A percentile compares a stretch with the other conserved stretches of the same genome.
phyloP scores from a whole-genome alignment of 371 early-diverging fungal genomes.

The Rhizopus sp. region DNA sequence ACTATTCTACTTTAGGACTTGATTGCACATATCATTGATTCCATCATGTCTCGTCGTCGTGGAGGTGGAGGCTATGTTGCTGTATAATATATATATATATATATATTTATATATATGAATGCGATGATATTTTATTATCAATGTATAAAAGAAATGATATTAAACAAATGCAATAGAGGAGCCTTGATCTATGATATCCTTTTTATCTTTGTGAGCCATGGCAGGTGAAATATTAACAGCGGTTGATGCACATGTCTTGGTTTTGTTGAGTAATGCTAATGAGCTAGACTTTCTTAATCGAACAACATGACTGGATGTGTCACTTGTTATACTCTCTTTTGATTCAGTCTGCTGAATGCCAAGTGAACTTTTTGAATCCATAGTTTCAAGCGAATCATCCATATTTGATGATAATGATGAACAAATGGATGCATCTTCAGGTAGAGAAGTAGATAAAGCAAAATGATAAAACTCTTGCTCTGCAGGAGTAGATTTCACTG shows the following conservation, averaged over 20 bases:
- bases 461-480: neutral
- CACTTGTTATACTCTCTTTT: constrained; percentile 4
- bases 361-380: constrained; percentile 6
- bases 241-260: constrained; percentile 28
- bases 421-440: constrained; percentile 9
- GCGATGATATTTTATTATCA: neutral
- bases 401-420: constrained; percentile 16
- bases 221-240: constrained; percentile 30
- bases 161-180: constrained; percentile 8
- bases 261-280: constrained; percentile 14
- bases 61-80: constrained; percentile 52
- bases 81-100: constrained; percentile 41
- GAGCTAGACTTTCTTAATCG: constrained; percentile 25
- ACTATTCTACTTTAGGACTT: constrained; percentile 30
- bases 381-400: constrained; percentile 10
- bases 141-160: neutral
- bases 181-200: constrained; percentile 3
- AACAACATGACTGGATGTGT: neutral
- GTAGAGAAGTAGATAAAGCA: constrained; percentile 18
- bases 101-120: neutral
- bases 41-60: constrained; percentile 48
- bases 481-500: neutral
- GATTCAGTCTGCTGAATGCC: constrained; percentile 14
- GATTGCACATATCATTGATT: constrained; percentile 45
- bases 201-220: constrained; percentile 22